Evolutionary conservation across 495 filamentous ascomycete species (phyloP).

Genomic region (Cercophora newfieldiana): DNA sequence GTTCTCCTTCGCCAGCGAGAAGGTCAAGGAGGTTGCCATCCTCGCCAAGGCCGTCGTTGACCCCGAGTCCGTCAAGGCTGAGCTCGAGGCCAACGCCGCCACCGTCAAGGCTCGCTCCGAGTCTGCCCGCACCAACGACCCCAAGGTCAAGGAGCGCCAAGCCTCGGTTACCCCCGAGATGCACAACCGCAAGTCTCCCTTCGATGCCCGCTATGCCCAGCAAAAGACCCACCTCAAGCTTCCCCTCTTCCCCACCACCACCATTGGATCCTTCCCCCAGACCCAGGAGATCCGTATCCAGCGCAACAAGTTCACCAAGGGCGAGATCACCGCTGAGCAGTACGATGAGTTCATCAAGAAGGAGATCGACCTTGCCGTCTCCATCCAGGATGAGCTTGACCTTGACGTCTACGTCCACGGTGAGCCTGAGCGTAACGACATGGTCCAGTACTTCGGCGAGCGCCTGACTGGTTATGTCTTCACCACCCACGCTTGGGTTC

Average conservation of each 20-base stretch:
- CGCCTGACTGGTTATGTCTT: slow-evolving; percentile 95
- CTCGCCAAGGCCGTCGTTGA: slow-evolving; percentile 96
- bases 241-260: slow-evolving; percentile 96
- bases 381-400: slow-evolving; percentile 95
- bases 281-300: slow-evolving; percentile 96
- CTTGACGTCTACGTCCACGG: slow-evolving; percentile 95
- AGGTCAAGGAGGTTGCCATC: slow-evolving; percentile 83
- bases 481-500: slow-evolving; percentile 98
- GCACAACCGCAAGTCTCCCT: slow-evolving; percentile 90
- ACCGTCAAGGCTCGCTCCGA: slow-evolving; percentile 83
- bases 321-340: slow-evolving; percentile 84
- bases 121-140: slow-evolving; percentile 94
- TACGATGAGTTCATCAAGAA: slow-evolving; percentile 99
- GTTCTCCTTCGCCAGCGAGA: slow-evolving; percentile 98
- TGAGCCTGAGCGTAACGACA: slow-evolving; percentile 99
- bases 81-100: slow-evolving; percentile 93
- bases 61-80: slow-evolving; percentile 76
- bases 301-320: slow-evolving; percentile 97
- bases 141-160: slow-evolving; percentile 93
- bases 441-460: slow-evolving; percentile 99
- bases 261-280: slow-evolving; percentile 98
- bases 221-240: slow-evolving; percentile 88
- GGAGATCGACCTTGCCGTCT: slow-evolving; percentile 90
- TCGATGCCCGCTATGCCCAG: slow-evolving; percentile 76
- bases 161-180: slow-evolving; percentile 74